Conservation (phyloP, 768 basidiomycete genomes). For the Trametes cubensis region DNA sequence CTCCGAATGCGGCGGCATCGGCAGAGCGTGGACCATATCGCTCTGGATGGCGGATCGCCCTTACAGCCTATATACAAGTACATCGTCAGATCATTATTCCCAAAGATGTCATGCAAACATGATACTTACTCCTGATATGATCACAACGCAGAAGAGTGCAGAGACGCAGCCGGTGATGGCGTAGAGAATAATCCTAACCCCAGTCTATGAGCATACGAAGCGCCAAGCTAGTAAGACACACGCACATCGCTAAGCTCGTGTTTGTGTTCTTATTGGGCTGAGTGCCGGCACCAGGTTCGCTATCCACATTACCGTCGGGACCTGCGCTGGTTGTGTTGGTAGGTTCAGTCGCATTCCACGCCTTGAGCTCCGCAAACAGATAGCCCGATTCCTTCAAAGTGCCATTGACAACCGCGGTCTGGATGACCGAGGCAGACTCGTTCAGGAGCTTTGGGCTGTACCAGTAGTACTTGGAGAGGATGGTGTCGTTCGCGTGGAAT, state of each 20-base stretch:
- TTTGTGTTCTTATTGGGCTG: constrained; percentile 6
- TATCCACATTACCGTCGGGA: constrained; percentile 29
- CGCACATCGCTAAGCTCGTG: constrained; percentile 71
- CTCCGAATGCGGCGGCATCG: constrained; percentile 27
- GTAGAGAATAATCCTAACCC: constrained; percentile 75
- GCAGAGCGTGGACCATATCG: constrained; percentile 79
- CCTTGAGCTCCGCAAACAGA: constrained; percentile 69
- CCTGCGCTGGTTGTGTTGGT: constrained; percentile 32
- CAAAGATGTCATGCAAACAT: not conserved
- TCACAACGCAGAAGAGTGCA: constrained; percentile 80
- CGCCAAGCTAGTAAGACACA: not conserved
- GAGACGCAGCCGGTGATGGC: constrained; percentile 89
- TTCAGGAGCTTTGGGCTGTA: constrained; percentile 72
- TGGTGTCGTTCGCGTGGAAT: constrained; percentile 47
- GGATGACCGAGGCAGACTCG: constrained; percentile 45
- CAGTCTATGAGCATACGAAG: not conserved
- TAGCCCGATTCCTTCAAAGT: constrained; percentile 56
- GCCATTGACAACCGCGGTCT: constrained; percentile 44
- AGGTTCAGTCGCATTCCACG: constrained; percentile 56
- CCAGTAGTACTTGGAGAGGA: constrained; percentile 51
- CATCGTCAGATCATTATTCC: not conserved
- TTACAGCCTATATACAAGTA: constrained; percentile 56
- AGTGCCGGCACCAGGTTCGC: not conserved
- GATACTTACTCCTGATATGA: constrained; percentile 74
- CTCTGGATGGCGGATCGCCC: constrained; percentile 86